Percentiles rank a stretch among this genome's conserved stretches.
Conservation (phyloP, 441 rosid genomes). For the Omphalea diandra region DNA sequence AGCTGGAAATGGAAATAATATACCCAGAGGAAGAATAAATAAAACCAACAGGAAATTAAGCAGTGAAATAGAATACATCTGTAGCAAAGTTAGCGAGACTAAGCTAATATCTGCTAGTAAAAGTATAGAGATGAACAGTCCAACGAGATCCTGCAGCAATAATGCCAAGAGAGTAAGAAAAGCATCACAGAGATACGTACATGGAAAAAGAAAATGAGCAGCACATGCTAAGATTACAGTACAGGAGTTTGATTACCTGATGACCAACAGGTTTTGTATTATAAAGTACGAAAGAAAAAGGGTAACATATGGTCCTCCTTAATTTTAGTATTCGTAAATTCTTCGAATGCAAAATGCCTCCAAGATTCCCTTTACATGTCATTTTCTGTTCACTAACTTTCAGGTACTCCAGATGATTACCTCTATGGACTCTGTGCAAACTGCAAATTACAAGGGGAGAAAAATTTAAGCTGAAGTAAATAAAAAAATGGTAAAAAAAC, state of each 20-base stretch:
- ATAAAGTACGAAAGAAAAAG: constrained; percentile 57
- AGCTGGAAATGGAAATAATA: constrained; percentile 80
- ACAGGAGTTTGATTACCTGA: constrained; percentile 53
- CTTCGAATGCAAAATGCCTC: constrained; percentile 63
- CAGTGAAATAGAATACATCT: constrained; percentile 81
- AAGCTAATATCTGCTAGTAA: constrained; percentile 78
- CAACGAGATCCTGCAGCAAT: constrained; percentile 75
- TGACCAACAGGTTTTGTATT: constrained; percentile 88
- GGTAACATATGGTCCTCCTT: constrained; percentile 51
- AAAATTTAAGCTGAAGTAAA: constrained; percentile 11
- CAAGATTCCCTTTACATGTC: constrained; percentile 40
- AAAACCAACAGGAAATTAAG: constrained; percentile 58
- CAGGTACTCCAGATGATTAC: constrained; percentile 29
- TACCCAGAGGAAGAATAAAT: constrained; percentile 71
- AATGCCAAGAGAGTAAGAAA: constrained; percentile 10
- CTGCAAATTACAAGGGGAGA: constrained; percentile 29
- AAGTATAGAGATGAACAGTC: constrained; percentile 74
- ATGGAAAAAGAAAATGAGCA: constrained; percentile 3
- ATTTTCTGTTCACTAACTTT: constrained; percentile 37
- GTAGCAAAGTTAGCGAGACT: constrained; percentile 81
- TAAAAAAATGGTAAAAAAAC: neutral
- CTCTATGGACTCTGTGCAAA: constrained; percentile 28
- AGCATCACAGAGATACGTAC: neutral
- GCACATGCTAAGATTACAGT: neutral
- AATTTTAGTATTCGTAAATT: constrained; percentile 59